phyloP scores from a whole-genome alignment of 805 yeast species.

The Suhomyces vadensis region DNA sequence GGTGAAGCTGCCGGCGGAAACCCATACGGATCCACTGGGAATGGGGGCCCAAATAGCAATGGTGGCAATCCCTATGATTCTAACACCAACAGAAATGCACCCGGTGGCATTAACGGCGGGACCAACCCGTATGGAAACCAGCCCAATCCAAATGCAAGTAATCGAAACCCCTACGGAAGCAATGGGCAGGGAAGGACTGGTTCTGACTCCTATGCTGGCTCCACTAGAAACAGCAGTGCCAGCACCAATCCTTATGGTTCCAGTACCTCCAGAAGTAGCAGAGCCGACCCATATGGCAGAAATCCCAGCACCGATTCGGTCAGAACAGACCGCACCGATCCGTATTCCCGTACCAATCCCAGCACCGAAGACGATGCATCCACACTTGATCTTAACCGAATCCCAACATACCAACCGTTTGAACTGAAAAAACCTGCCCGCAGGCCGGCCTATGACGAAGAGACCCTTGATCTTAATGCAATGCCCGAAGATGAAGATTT shows the following conservation, averaged over 20 bases:
- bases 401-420: conserved; percentile 34
- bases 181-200: background rate
- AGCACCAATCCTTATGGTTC: conserved; percentile 3
- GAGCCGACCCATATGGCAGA: background rate
- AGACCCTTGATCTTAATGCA: conserved; percentile 35
- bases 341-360: conserved; percentile 1
- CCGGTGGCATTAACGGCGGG: conserved; percentile 8
- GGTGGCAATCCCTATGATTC: conserved; percentile 8
- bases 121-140: conserved; percentile 4
- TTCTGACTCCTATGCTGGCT: background rate
- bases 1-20: conserved; percentile 1
- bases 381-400: conserved; percentile 39
- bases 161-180: background rate
- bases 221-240: background rate
- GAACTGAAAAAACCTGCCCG: conserved; percentile 23
- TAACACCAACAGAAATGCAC: conserved; percentile 7
- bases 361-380: conserved; percentile 28
- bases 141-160: background rate
- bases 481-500: conserved; percentile 39
- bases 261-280: background rate
- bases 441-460: conserved; percentile 18
- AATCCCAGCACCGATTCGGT: background rate
- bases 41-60: conserved; percentile 3
- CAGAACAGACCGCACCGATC: background rate
- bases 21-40: conserved; percentile 9